Evolutionary conservation across 2,329 filamentous ascomycete species (phyloP), one percentile per base, ranked within the genome.

Genomic region (Esteya vermicola): DNA sequence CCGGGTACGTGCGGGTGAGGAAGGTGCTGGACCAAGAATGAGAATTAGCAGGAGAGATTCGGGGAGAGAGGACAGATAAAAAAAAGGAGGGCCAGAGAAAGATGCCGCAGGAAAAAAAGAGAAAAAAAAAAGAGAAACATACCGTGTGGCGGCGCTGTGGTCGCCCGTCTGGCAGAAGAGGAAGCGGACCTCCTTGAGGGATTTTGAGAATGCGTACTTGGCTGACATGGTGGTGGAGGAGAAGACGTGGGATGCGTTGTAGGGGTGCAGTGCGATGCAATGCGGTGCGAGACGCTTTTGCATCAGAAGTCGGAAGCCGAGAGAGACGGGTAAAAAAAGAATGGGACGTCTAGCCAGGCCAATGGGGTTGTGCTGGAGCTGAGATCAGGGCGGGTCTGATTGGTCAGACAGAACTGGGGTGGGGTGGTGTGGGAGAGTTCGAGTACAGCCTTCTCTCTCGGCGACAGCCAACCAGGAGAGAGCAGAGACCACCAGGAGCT

Each of bases 81-180:
- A 18, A 12, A 8, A 14, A 21, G 19, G 8, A 14, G 6, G 14
- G 8, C 4, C 9, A 10, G n/a, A 16, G n/a, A 36, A 9, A 9
- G 7, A 25, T 10, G 33, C 8, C 8, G 12, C 9, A 12, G 10
- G 33, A 25, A 5, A 13, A 25, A 25, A 16, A 34, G 8, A 14
- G 13, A n/a, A 35, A 18, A 31, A 10, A 22, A 18, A 3, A 21
- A 18, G 25, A 22, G 6, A 93, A 30, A 37, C 45, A 2, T 42
- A 49, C 91, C 91, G 79, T 48, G 84, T 81, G 47, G 85, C 79
- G 54, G 85, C 82, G 69, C 89, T 94, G 58, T 85, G 79, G 59
- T 93, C 82, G 50, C 82, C 84, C 39, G 85, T 88, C 66, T 96
- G 89, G 70, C 91, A 96, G 68, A 96, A 89, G 54, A 93, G 73